Evolutionary conservation across 495 filamentous ascomycete genomes (phyloP), one percentile per base, ranked within the genome.

Genomic region (Aspergillus coremiiformis): DNA sequence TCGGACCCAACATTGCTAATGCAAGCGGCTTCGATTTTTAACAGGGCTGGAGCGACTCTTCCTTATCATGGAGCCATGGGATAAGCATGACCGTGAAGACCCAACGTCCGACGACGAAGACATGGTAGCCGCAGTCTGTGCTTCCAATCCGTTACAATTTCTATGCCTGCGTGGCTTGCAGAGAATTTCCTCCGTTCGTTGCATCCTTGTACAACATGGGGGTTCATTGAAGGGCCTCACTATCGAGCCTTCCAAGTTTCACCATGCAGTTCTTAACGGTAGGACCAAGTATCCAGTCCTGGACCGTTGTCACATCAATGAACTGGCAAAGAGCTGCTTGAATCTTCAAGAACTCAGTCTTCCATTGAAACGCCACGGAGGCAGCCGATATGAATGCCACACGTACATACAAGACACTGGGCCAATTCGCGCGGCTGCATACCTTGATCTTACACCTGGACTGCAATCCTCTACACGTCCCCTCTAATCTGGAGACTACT

Each of bases 41-140:
- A 39, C 52, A 2, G 44, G 52, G 5, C 49, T 61, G 24, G 49
- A 57, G 33, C 24, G 55, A 21, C 52, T 61, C 0, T 61, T 53
- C 17, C 39, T 55, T 12, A 9, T 22, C 5, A 30, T 26, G 0
- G 15, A 23, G 11, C 22, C 21, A n/a, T 1, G 5, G 6, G 8
- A 21, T 0, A 3, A 14, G 26, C 19, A 17, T n/a, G 2, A 14
- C n/a, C n/a, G n/a, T 14, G 12, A 3, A 5, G 12, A 47, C 26
- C 0, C 35, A 10, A 37, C 8, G 12, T 10, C 30, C 14, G 52
- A 53, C 23, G 4, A 44, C 10, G 27, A 48, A 1, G 35, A 56
- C n/a, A 39, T 22, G n/a, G 43, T 59, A 7, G 17, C 44, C 10
- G 56, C 47, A 1, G 49, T 60, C 22, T 1, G 6, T 10, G 56